Base-by-base conservation (phyloP, 306 rosid genomes). In the Sindora glabra region DNA sequence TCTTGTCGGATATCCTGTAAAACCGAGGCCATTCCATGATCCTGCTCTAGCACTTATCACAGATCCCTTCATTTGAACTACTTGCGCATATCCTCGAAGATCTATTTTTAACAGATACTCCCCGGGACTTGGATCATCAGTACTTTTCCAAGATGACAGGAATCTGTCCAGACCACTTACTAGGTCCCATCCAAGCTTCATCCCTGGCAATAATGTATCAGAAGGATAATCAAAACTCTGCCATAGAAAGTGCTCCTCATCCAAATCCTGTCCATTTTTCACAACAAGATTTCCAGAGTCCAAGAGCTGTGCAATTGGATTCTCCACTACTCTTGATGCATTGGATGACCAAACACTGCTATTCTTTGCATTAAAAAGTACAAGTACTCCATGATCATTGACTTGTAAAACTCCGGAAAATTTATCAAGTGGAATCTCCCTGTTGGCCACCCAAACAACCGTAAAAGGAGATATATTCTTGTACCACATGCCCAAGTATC, bases 381-480 rank as follows among this genome's bases (percentile, higher is more conserved):
- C 25, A 22, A 55, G 48, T 42, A 55, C 9, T n/a, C 72, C 72
- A 3, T 11, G 16, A 30, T 23, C 11, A 7, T 45, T 45, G 13
- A 55, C 0, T 15, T 14, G 18, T 6, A 67, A 15, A 24, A 44
- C 45, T 55, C 72, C 64, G 1, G 1, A 19, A n/a, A 11, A 12
- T 25, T 26, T 32, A 11, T 8, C 42, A 4, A 67, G 13, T 0
- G 73, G 57, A 3, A 22, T 33, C 13, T 59, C 67, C 19, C 67
- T 19, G 40, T 68, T 68, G 50, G 74, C 74, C 26, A 68, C 67
- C 74, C 74, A 68, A 1, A 68, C 52, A 6, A 58, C 61, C 6
- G 54, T 59, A 8, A 21, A 25, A 59, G 67, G 61, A 5, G 74
- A 26, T 17, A 48, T 10, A n/a, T n/a, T n/a, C 16, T 12, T 49